Evolutionary conservation across 768 basidiomycete species (phyloP).

Genomic region (Saitozyma sp.): DNA sequence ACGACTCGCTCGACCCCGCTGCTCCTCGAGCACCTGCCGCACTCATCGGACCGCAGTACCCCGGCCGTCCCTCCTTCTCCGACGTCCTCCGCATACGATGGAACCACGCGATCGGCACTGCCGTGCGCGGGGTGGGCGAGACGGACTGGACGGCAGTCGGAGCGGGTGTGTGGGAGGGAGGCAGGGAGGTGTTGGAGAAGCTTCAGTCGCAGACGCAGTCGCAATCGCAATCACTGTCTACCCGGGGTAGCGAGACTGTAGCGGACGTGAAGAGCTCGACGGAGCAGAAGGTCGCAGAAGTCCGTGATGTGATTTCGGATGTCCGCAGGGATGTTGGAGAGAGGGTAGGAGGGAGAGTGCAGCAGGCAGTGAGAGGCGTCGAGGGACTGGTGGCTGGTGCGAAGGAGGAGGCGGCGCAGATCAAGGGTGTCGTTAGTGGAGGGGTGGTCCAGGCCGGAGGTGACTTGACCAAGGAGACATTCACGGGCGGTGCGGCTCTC

Average conservation of each 20-base stretch:
- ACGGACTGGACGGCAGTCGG: conserved; percentile 32
- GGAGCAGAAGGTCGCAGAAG: conserved; percentile 7
- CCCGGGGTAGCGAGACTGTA: no score
- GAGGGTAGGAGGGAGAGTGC: not conserved
- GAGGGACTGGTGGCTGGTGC: conserved; percentile 6
- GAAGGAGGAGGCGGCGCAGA: conserved; percentile 10
- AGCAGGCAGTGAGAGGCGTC: conserved; percentile 4
- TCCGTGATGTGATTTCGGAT: conserved; percentile 5
- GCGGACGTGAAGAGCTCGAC: conserved; percentile 2
- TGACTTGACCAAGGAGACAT: conserved; percentile 16
- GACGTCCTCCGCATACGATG: conserved; percentile 28
- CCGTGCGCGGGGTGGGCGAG: conserved; percentile 13
- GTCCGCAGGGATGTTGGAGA: conserved; percentile 2
- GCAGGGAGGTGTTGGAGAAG: conserved; percentile 13
- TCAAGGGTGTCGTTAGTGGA: conserved; percentile 2
- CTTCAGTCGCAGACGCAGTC: not conserved
- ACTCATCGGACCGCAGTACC: conserved; percentile 31
- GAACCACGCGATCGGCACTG: conserved; percentile 28
- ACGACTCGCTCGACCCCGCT: conserved; percentile 32
- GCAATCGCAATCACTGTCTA: no score
- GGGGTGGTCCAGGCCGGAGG: conserved; percentile 9
- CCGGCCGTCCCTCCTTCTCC: conserved; percentile 23
- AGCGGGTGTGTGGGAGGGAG: conserved; percentile 15
- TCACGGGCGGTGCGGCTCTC: conserved; percentile 15
- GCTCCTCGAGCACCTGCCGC: conserved; percentile 27